Conservation (phyloP, 495 filamentous ascomycete genomes). For the Glarea lozoyensis region DNA sequence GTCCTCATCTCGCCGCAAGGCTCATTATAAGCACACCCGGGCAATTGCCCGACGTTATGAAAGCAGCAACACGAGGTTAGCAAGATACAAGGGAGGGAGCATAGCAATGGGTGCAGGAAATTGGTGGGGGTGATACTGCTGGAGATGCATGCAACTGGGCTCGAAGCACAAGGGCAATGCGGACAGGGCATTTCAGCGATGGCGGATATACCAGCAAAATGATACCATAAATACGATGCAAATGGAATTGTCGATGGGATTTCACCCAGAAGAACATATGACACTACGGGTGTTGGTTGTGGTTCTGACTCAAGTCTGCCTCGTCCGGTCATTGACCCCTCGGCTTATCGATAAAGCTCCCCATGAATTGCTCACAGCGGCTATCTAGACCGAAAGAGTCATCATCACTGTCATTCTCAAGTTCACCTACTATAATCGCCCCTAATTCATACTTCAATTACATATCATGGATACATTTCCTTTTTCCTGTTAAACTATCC, state of each 20-base stretch:
- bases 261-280: not conserved
- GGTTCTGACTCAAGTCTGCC: too few relatives aligned
- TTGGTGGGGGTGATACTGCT: too few relatives aligned
- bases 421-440: too few relatives aligned
- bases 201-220: not conserved
- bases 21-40: not conserved
- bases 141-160: not conserved
- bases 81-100: not conserved
- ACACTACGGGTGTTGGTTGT: not conserved
- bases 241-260: not conserved
- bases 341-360: slow-evolving; percentile 19
- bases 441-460: too few relatives aligned
- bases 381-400: slow-evolving; percentile 15
- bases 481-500: too few relatives aligned
- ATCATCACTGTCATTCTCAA: too few relatives aligned
- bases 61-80: not conserved
- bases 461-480: too few relatives aligned
- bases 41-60: not conserved
- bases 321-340: slow-evolving; percentile 9
- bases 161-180: not conserved
- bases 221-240: not conserved
- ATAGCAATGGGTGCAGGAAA: too few relatives aligned
- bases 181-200: not conserved
- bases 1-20: slow-evolving; percentile 77
- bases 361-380: too few relatives aligned